Evolutionary conservation across 441 rosid genomes (phyloP).

Genomic region (Populus hybrid): DNA sequence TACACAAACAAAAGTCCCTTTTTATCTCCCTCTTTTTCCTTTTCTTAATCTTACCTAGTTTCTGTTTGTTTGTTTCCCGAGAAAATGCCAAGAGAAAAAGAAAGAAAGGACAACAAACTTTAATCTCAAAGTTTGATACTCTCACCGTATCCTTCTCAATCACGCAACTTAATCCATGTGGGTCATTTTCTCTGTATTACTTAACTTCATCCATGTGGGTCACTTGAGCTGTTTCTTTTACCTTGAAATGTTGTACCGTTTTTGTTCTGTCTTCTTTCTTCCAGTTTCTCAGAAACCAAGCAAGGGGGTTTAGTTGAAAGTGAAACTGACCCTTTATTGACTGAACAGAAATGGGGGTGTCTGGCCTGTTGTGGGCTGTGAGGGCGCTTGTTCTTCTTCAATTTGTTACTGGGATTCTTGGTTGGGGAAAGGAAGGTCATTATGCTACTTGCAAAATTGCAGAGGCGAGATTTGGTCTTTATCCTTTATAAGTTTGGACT

Average conservation of each 20-base stretch:
- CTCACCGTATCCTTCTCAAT: neutral
- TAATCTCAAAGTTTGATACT: neutral
- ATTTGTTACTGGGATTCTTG: no score
- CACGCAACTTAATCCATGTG: neutral
- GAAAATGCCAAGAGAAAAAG: neutral
- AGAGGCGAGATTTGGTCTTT: slow-evolving; percentile 44
- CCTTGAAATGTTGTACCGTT: neutral
- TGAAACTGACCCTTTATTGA: neutral
- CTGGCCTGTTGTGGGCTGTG: slow-evolving; percentile 36
- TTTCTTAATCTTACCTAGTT: neutral
- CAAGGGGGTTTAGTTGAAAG: neutral
- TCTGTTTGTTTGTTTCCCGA: neutral
- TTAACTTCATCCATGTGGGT: neutral
- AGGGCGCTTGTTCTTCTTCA: slow-evolving; percentile 27
- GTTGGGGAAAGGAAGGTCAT: slow-evolving; percentile 41
- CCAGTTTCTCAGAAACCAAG: neutral
- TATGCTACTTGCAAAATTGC: slow-evolving; percentile 81
- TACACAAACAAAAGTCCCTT: neutral
- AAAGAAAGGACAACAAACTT: neutral
- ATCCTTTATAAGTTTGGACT: neutral
- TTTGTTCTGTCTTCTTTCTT: neutral
- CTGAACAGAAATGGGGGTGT: slow-evolving; percentile 17
- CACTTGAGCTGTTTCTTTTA: neutral
- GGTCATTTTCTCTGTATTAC: neutral
- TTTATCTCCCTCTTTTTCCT: neutral